These are phyloP conservation scores for Boletus sensibilis DNA, from an alignment of 768 basidiomycete species.

Conservation along the genomic window DNA sequence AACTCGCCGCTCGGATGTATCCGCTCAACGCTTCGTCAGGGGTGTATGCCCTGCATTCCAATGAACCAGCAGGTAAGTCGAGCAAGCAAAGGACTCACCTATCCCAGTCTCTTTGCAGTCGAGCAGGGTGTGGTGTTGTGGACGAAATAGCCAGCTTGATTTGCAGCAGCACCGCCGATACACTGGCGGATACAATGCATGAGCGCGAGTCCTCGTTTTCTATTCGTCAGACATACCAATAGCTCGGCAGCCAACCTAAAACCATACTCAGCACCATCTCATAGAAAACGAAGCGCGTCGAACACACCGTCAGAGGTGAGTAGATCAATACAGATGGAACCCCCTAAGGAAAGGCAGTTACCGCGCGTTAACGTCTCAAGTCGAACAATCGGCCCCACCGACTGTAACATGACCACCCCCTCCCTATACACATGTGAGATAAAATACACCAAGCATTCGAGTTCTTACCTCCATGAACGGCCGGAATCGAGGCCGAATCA, in stretches of 20 bases:
- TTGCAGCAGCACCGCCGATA: slow-evolving; percentile 52
- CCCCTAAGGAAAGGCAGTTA: slow-evolving; percentile 40
- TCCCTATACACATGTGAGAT: slow-evolving; percentile 33
- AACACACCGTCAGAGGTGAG: slow-evolving; percentile 53
- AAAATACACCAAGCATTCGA: not conserved
- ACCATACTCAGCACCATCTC: not conserved
- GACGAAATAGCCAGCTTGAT: slow-evolving; percentile 71
- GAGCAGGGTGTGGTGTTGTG: slow-evolving; percentile 60
- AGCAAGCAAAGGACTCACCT: slow-evolving; percentile 31
- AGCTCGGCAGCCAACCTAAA: slow-evolving; percentile 58
- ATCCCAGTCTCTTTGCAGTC: slow-evolving; percentile 50
- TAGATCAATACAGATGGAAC: slow-evolving; percentile 75
- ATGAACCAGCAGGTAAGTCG: not conserved
- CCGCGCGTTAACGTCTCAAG: too few species aligned
- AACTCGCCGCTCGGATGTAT: slow-evolving; percentile 60
- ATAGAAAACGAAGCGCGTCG: not conserved
- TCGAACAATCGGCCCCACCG: slow-evolving; percentile 35
- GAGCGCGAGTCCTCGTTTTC: not conserved
- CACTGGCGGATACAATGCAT: slow-evolving; percentile 21
- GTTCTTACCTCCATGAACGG: slow-evolving; percentile 53
- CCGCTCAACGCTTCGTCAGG: slow-evolving; percentile 60
- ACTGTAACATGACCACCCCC: slow-evolving; percentile 70
- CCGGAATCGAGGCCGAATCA: slow-evolving; percentile 69
- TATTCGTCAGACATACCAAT: slow-evolving; percentile 40
- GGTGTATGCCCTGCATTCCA: slow-evolving; percentile 36